Conservation (phyloP, 495 filamentous ascomycete species). For the Corynascus novoguineensis region DNA sequence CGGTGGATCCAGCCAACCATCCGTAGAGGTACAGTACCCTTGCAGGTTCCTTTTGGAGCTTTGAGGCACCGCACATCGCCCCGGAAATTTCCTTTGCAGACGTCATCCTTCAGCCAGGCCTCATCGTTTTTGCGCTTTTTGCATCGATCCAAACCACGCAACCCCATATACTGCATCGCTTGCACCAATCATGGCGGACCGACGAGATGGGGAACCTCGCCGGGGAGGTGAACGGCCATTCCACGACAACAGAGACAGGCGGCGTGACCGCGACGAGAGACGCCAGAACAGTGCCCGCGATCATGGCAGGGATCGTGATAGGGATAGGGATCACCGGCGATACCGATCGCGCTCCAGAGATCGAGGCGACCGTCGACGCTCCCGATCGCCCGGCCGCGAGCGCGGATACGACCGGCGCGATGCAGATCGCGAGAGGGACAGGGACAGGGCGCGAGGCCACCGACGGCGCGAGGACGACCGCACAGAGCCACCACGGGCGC, state of each 20-base stretch:
- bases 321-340: slow-evolving; percentile 28
- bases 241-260: slow-evolving; percentile 22
- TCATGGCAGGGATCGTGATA: slow-evolving; percentile 31
- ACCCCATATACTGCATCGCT: background rate
- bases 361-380: slow-evolving; percentile 28
- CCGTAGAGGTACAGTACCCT: background rate
- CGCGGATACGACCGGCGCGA: slow-evolving; percentile 33
- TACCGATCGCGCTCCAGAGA: slow-evolving; percentile 41
- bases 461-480: slow-evolving; percentile 23
- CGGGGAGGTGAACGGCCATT: slow-evolving; percentile 24
- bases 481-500: slow-evolving; percentile 6
- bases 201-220: slow-evolving; percentile 19
- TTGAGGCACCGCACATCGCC: slow-evolving; percentile 19
- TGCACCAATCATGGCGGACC: slow-evolving; percentile 25
- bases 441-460: slow-evolving; percentile 10
- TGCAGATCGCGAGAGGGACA: background rate
- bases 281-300: slow-evolving; percentile 28
- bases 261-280: slow-evolving; percentile 15
- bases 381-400: slow-evolving; percentile 33
- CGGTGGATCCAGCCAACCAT: no score
- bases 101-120: slow-evolving; percentile 10
- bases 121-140: background rate
- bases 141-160: background rate
- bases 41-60: slow-evolving; percentile 13
- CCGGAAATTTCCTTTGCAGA: slow-evolving; percentile 18